Percentiles rank a stretch among this genome's conserved stretches.
These are phyloP conservation scores for Gigaspora rosea DNA, from an alignment of 192 early-diverging fungal species.

Conservation along the genomic window DNA sequence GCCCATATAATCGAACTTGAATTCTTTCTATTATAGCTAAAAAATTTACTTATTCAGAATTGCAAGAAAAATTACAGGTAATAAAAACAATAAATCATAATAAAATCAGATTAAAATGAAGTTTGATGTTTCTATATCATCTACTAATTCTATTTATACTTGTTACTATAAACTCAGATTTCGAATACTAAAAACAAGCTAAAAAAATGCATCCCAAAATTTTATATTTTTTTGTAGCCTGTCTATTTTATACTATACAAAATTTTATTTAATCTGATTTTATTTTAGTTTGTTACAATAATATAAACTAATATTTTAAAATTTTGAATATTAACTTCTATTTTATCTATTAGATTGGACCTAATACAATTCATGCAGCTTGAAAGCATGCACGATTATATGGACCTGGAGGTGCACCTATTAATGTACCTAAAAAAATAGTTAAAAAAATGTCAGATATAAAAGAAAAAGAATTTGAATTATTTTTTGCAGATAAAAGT, in stretches of 20 bases:
- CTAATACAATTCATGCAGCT: background rate
- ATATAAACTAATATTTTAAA: background rate
- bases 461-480: slow-evolving; percentile 14
- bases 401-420: background rate
- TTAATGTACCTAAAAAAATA: background rate
- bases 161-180: no score
- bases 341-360: background rate
- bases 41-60: background rate
- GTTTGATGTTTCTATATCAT: no score
- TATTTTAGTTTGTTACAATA: no score
- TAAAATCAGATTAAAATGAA: no score
- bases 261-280: no score
- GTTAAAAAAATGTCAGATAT: background rate
- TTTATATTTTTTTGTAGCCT: no score
- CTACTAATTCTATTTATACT: no score
- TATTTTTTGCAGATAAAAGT: no score
- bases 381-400: background rate
- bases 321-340: background rate
- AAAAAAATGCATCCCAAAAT: no score
- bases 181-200: no score
- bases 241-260: no score
- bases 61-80: slow-evolving; percentile 11
- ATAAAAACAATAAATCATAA: no score
- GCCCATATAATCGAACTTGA: background rate
- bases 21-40: slow-evolving; percentile 12